Conservation (phyloP, 768 basidiomycete genomes). For the Boletus rex-veris region DNA sequence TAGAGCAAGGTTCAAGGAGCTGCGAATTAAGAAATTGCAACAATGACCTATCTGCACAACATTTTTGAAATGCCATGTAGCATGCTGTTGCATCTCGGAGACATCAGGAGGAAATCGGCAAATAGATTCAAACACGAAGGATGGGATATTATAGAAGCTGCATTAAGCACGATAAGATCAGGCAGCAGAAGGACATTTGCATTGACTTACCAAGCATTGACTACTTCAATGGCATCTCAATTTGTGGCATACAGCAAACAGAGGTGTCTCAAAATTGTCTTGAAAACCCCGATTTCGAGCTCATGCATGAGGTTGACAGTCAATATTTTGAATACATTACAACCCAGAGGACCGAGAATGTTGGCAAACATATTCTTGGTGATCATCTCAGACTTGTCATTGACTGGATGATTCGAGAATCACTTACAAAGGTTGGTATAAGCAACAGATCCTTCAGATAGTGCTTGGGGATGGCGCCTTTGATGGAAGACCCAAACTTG, state of each 20-base stretch:
- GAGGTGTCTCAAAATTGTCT: constrained; percentile 34
- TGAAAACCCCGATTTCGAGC: constrained; percentile 40
- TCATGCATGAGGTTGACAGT: constrained; percentile 38
- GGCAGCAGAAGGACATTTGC: too few relatives aligned
- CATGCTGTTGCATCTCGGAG: constrained; percentile 36
- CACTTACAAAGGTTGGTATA: not conserved
- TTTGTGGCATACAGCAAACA: constrained; percentile 24
- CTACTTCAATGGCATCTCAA: constrained; percentile 7
- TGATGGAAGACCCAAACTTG: not conserved
- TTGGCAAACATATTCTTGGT: not conserved
- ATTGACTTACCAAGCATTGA: constrained; percentile 24
- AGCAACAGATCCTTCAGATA: not conserved
- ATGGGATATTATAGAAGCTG: constrained; percentile 11
- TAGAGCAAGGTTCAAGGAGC: not conserved
- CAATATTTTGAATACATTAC: not conserved
- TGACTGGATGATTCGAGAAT: too few relatives aligned
- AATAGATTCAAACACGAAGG: constrained; percentile 30
- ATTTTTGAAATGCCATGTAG: constrained; percentile 10
- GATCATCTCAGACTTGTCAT: too few relatives aligned
- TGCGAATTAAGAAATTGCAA: too few relatives aligned
- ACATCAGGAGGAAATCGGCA: constrained; percentile 35
- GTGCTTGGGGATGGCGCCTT: not conserved
- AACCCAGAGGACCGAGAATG: not conserved
- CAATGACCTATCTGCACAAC: constrained; percentile 8
- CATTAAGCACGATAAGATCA: not conserved